Conservation (phyloP, 2,329 filamentous ascomycete genomes). For the Fusarium sp. region DNA sequence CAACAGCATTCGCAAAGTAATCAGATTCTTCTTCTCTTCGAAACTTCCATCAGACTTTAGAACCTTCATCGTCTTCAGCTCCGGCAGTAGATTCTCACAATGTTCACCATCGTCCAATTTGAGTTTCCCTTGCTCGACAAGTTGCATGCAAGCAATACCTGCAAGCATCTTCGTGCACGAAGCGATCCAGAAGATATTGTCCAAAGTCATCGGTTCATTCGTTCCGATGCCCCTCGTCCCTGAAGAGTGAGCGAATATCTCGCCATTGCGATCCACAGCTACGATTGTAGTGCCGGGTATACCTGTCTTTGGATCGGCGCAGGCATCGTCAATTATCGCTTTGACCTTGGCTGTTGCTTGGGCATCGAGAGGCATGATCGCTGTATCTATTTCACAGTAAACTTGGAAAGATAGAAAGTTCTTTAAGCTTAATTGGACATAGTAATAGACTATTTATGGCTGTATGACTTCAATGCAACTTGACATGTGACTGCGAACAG, state of each 20-base stretch:
- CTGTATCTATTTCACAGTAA: not conserved
- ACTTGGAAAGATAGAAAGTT: not conserved
- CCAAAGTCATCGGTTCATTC: constrained; percentile 65
- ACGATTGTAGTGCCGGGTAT: constrained; percentile 60
- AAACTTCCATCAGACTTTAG: constrained; percentile 52
- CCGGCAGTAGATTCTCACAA: constrained; percentile 60
- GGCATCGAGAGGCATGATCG: constrained; percentile 34
- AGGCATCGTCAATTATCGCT: constrained; percentile 52
- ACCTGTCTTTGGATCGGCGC: constrained; percentile 50
- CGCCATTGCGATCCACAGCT: constrained; percentile 60
- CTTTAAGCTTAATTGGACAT: not conserved
- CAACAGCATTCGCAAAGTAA: constrained; percentile 69
- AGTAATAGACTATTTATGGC: not conserved
- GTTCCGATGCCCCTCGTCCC: constrained; percentile 58
- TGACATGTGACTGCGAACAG: not conserved
- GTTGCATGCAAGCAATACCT: constrained; percentile 65
- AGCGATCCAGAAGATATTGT: constrained; percentile 70
- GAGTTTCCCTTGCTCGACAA: constrained; percentile 63
- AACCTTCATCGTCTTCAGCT: constrained; percentile 61
- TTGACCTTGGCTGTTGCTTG: constrained; percentile 28
- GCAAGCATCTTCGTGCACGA: constrained; percentile 68
- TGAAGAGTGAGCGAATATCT: constrained; percentile 60
- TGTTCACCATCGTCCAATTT: constrained; percentile 60
- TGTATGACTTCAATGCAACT: not conserved
- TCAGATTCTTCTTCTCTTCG: constrained; percentile 58